Evolutionary conservation across 2,329 filamentous ascomycete genomes (phyloP).

Genomic region (Diaporthe humulicola): DNA sequence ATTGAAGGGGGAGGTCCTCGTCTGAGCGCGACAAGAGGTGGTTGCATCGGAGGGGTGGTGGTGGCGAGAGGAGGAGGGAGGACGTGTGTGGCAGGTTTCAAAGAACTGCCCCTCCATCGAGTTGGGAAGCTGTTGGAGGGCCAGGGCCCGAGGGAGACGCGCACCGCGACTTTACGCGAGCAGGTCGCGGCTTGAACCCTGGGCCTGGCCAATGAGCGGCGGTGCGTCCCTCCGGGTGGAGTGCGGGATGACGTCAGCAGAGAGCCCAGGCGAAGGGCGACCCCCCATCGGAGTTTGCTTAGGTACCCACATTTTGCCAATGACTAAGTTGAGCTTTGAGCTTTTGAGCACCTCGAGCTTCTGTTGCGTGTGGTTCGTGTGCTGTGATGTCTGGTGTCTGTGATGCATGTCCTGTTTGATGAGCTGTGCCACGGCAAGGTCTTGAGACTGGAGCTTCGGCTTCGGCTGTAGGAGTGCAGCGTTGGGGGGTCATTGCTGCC

Average conservation of each 20-base stretch:
- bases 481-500: no score
- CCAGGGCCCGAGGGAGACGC: constrained; percentile 30
- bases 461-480: not conserved
- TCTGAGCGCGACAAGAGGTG: not conserved
- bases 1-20: not conserved
- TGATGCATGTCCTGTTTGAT: not conserved
- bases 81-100: not conserved
- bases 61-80: not conserved
- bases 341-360: not conserved
- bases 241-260: constrained; percentile 36
- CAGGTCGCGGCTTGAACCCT: constrained; percentile 21
- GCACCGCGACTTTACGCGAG: constrained; percentile 38
- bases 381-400: not conserved
- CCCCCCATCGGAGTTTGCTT: not conserved
- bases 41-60: constrained; percentile 6
- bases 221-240: constrained; percentile 1
- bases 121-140: constrained; percentile 20
- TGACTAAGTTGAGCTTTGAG: constrained; percentile 35
- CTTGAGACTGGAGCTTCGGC: not conserved
- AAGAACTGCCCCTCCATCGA: constrained; percentile 36
- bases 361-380: not conserved
- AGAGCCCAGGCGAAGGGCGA: not conserved
- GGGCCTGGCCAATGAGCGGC: constrained; percentile 30
- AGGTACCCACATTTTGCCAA: constrained; percentile 35
- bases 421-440: not conserved